Evolutionary conservation across 148 eudicot genomes (phyloP), one percentile per base, ranked within the genome.

Genomic region (Rhododendron williamsianum): DNA sequence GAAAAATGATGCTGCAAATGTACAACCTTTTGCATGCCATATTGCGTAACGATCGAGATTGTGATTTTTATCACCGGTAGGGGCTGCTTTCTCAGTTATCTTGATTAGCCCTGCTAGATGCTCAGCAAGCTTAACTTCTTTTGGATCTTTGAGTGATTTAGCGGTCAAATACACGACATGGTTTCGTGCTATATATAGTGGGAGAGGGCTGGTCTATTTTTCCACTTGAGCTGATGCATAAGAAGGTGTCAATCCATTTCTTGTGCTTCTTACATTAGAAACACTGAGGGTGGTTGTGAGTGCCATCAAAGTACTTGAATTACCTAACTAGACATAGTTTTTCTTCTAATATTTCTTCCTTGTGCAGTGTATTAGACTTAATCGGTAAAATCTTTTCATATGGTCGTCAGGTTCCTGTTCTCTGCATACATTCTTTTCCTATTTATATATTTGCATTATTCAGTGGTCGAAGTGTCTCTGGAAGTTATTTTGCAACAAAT

Each of bases 31-130:
- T 96, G 90, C 96, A 96, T 86, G 93, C 96, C 84, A 93, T 96
- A 87, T 89, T 93, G 89, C 92, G 93, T 82, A 91, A 91, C 88
- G 99, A 96, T 72, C 93, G 97, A 80, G 99, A 96, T 89, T 96
- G 97, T 90, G 99, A 96, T 90, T 96, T 96, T 92, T 95, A 96
- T 87, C 97, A 96, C 78, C 88, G 99, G 99, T 92, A 91, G 63
- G 85, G 51, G 33, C 77, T 46, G 54, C 8, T 81, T n/a, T 52
- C 27, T 27, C 54, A 73, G 58, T 82, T 76, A 67, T 80, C n/a
- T 86, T 86, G 63, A 13, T 76, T 76, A 30, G n/a, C 58, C 54
- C 54, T 13, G 46, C 21, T 65, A 69, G 49, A 72, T 85, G 85
- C 67, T 86, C 84, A 21, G 41, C 46, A 48, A 72, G 49, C 51